Percentiles rank a stretch among this genome's conserved stretches.
Evolutionary conservation across 2,329 filamentous ascomycete species (phyloP).

Genomic region (Ophiocordyceps sinensis): DNA sequence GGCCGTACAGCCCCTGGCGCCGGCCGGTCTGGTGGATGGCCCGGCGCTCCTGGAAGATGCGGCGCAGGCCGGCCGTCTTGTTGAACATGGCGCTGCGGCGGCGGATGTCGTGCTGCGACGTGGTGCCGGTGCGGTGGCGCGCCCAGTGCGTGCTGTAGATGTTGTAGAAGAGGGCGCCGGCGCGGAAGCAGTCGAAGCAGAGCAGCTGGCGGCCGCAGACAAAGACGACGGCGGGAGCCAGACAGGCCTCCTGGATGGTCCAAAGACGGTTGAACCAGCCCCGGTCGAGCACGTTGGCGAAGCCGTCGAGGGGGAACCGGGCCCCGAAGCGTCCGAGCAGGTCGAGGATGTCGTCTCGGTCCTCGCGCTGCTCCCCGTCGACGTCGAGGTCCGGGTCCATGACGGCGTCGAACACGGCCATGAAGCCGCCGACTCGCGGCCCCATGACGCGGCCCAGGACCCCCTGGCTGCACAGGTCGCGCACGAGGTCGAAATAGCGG

Average conservation of each 20-base stretch:
- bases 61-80: background rate
- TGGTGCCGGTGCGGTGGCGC: background rate
- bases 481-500: slow-evolving; percentile 6
- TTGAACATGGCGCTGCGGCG: background rate
- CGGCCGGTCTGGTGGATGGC: background rate
- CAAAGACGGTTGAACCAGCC: slow-evolving; percentile 18
- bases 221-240: slow-evolving; percentile 10
- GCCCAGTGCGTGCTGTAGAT: slow-evolving; percentile 17
- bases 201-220: slow-evolving; percentile 12
- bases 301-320: slow-evolving; percentile 11
- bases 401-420: background rate
- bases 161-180: slow-evolving; percentile 13
- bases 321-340: slow-evolving; percentile 9
- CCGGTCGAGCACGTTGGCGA: slow-evolving; percentile 13
- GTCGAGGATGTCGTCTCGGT: background rate
- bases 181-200: slow-evolving; percentile 12
- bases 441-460: background rate
- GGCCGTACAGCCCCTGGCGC: background rate
- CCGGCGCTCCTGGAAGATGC: background rate
- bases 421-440: background rate
- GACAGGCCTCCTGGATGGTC: slow-evolving; percentile 18
- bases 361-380: background rate
- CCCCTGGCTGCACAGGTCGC: background rate
- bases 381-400: background rate
- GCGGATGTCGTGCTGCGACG: background rate